These are phyloP conservation scores for Neoboletus brunneissimus DNA, from an alignment of 768 basidiomycete genomes.

Conservation along the genomic window DNA sequence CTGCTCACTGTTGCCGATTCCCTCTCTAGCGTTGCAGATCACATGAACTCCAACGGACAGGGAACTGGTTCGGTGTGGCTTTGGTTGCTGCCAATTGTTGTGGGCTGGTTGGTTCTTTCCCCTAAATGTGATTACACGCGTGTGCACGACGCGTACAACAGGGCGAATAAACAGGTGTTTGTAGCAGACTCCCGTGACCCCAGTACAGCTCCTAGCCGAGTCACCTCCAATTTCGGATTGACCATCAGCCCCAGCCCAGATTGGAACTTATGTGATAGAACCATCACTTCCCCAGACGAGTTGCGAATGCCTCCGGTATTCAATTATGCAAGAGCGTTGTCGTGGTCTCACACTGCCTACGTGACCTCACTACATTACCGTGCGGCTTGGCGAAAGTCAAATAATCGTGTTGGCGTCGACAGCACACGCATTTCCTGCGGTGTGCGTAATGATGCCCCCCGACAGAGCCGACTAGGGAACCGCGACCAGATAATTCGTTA, in stretches of 20 bases:
- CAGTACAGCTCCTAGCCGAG: not conserved
- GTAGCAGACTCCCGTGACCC: not conserved
- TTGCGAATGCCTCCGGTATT: conserved; percentile 23
- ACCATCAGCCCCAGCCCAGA: conserved; percentile 13
- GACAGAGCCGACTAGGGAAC: conserved; percentile 18
- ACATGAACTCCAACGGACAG: conserved; percentile 35
- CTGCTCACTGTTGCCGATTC: conserved; percentile 19
- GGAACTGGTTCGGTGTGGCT: conserved; percentile 42
- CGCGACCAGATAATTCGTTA: conserved; percentile 19
- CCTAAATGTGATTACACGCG: conserved; percentile 38
- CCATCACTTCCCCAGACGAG: conserved; percentile 24
- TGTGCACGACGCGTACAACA: conserved; percentile 20
- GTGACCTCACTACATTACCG: conserved; percentile 16
- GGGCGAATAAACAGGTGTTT: conserved; percentile 10
- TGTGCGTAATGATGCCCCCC: not conserved
- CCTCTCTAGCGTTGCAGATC: conserved; percentile 3
- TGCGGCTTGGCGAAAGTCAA: conserved; percentile 11
- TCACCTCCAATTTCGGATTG: conserved; percentile 10
- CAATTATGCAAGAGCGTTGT: conserved; percentile 23
- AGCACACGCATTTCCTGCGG: not conserved
- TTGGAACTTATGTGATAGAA: not conserved
- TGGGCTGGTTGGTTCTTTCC: conserved; percentile 41
- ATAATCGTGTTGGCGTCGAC: conserved; percentile 3
- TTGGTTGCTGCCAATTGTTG: conserved; percentile 42
- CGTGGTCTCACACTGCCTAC: conserved; percentile 22